Base-by-base conservation (phyloP, 139 green algal species). In the Mesotaenium endlicherianum region DNA sequence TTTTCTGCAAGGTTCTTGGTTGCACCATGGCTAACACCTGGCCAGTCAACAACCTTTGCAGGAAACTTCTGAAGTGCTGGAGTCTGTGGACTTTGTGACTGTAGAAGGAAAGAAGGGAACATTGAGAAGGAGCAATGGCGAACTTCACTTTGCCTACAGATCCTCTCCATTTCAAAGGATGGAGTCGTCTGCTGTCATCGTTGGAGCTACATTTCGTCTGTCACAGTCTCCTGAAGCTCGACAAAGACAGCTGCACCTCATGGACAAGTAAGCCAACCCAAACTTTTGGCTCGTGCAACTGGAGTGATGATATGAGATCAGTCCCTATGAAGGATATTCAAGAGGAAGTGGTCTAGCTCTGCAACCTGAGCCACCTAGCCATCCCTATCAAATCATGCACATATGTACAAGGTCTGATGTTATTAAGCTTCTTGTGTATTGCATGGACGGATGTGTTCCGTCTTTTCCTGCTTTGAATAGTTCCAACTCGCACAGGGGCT, bases 81-180 rank as follows among this genome's bases (percentile, higher is more conserved):
- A 47, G 20, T 82, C 53, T 45, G 87, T 91, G 60, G 87, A 90
- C 58, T 30, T 88, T 4, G 53, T 90, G 36, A 70, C 60, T 0
- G 26, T n/a, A 0, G 47, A 84, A 0, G 87, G 87, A 0, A 4
- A 70, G 57, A 31, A 49, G 5, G n/a, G 41, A 3, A 75, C 40
- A 38, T 60, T 91, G 14, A 1, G 6, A 31, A 26, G 77, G 68
- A 5, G 42, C 26, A 80, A 57, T 2, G 82, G 82, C 4, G 77
- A 82, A 43, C 59, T 88, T 26, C 8, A 58, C 0, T 86, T 38
- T 34, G 11, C 39, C 14, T 88, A 90, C 78, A 43, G 87, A 17
- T 31, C 26, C 20, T 91, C 87, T 4, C 59, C 80, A 57, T 91
- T 90, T 70, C 86, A 91, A 34, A 6, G 75, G 36, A 70, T 82